Evolutionary conservation across 2,329 filamentous ascomycete species (phyloP).

Genomic region (Ilyonectria mors-panacis): DNA sequence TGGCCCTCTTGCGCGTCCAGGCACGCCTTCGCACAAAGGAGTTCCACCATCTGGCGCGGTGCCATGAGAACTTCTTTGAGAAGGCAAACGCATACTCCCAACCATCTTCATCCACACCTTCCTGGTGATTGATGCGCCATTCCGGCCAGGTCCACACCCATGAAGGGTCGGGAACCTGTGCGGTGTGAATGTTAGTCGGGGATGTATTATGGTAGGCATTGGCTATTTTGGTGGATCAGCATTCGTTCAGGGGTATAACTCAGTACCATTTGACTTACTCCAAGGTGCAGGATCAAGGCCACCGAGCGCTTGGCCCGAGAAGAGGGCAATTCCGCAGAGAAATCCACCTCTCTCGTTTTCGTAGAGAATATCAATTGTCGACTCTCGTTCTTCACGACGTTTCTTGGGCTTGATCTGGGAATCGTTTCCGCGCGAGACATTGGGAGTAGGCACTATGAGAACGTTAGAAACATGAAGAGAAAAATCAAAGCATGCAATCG

Average conservation of each 20-base stretch:
- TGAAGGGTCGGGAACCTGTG: conserved; percentile 92
- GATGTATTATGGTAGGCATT: conserved; percentile 75
- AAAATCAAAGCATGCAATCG: neutral
- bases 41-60: conserved; percentile 92
- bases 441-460: conserved; percentile 50
- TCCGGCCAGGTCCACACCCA: conserved; percentile 90
- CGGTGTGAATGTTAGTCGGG: conserved; percentile 81
- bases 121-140: conserved; percentile 79
- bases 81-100: conserved; percentile 98
- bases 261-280: conserved; percentile 62
- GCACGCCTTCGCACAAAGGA: conserved; percentile 92
- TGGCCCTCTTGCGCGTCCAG: conserved; percentile 87
- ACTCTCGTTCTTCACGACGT: conserved; percentile 60
- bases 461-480: conserved; percentile 27
- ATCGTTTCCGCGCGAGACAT: conserved; percentile 39
- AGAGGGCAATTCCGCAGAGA: conserved; percentile 90
- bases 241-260: neutral
- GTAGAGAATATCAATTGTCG: conserved; percentile 88
- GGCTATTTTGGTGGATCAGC: conserved; percentile 54
- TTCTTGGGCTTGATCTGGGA: conserved; percentile 55
- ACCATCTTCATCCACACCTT: conserved; percentile 85
- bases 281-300: conserved; percentile 89
- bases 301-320: conserved; percentile 87
- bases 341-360: conserved; percentile 96
- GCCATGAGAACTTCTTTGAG: conserved; percentile 82